A percentile compares a stretch with the other conserved stretches of the same genome.
Evolutionary conservation across 2,329 filamentous ascomycete genomes (phyloP).

Genomic region (Diaporthe batatas): DNA sequence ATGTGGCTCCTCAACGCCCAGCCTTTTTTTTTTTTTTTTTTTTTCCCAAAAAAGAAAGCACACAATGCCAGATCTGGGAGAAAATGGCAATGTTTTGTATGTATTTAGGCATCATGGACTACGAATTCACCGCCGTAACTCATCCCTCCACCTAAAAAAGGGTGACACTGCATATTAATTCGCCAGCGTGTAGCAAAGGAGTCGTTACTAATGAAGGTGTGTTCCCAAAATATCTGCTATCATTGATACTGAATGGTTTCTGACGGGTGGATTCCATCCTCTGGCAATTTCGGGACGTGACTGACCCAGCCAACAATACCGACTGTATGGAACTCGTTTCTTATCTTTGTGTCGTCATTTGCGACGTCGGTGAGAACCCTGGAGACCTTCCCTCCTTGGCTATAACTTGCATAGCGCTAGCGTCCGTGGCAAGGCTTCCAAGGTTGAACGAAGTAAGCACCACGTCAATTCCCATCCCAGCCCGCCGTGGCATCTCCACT

Average conservation of each 20-base stretch:
- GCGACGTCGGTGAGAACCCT: background rate
- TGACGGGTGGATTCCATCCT: background rate
- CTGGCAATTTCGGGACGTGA: background rate
- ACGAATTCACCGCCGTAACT: no score
- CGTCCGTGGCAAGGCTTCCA: background rate
- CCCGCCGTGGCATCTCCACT: background rate
- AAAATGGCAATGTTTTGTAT: conserved; percentile 23
- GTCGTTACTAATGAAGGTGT: background rate
- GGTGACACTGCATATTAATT: no score
- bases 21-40: no score
- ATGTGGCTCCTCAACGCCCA: no score
- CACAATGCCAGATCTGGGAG: conserved; percentile 26
- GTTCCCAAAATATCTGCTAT: background rate
- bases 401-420: conserved; percentile 20
- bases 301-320: background rate
- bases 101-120: no score
- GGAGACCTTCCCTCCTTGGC: background rate
- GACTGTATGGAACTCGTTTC: background rate
- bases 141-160: no score
- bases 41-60: no score
- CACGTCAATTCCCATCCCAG: background rate
- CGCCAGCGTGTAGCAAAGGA: no score
- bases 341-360: background rate
- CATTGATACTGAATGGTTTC: background rate
- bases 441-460: conserved; percentile 3